Base-by-base conservation (phyloP, 306 rosid species). In the Herpetospermum pedunculosum region DNA sequence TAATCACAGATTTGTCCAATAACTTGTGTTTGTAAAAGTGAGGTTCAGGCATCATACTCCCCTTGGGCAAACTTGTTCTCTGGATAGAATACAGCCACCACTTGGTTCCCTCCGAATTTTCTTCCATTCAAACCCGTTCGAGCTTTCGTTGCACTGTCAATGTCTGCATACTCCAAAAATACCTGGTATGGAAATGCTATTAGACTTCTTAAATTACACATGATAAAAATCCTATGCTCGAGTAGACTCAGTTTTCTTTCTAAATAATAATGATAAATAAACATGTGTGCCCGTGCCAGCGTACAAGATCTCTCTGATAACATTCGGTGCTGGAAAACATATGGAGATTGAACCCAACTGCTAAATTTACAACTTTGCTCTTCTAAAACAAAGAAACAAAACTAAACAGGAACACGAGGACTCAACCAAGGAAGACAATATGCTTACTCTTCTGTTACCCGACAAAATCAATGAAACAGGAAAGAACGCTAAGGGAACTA, bases 1-100 rank as follows among this genome's bases (percentile, higher is more conserved):
- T 18, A 60, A 26, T 3, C 12, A 69, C 37, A 69, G 21, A 69
- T 25, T 41, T 26, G 55, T 69, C 74, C 40, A 70, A 47, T 29
- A 5, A 70, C 37, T n/a, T 46, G 55, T 10, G n/a, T 15, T 59
- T 18, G 32, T 41, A 25, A 26, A 26, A 29, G n/a, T 70, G 40
- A 30, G 12, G 34, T 44, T 65, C 85, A 88, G 75, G 87, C 96
- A 73, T 91, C 96, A 72, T 91, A 95, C 25, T 95, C 96, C 19
- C 88, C 96, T 82, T 88, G 80, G 5, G 90, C 92, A 80, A 95
- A 95, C 79, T 85, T 91, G 84, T 88, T 82, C 88, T 95, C 97
- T 0, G 91, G 81, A 73, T 89, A 95, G 72, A 71, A 91, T 71
- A 91, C 96, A 1, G 96, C 99, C 46, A 82, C 79, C 4, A 95